A percentile compares a stretch with the other conserved stretches of the same genome.
These are phyloP conservation scores for Erigeron canadensis DNA, from an alignment of 129 eudicot genomes.

Conservation along the genomic window DNA sequence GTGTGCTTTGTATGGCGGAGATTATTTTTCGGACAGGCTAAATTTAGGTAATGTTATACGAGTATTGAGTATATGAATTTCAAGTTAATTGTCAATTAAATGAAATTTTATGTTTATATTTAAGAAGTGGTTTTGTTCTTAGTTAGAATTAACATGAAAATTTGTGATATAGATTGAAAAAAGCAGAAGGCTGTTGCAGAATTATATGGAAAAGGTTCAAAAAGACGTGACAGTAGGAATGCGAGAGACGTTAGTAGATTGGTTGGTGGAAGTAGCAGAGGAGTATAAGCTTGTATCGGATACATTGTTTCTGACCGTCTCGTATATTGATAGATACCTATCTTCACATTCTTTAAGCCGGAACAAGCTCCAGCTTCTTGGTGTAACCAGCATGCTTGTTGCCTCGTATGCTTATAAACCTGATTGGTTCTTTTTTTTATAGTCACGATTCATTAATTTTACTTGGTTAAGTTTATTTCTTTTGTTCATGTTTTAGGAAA, in stretches of 20 bases:
- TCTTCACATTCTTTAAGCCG: slow-evolving; percentile 49
- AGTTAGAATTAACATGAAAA: background rate
- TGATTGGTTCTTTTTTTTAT: background rate
- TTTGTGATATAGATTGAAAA: slow-evolving; percentile 56
- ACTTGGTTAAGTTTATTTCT: background rate
- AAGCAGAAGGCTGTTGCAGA: slow-evolving; percentile 60
- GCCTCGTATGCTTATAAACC: slow-evolving; percentile 71
- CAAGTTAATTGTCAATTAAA: background rate
- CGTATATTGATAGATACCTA: slow-evolving; percentile 67
- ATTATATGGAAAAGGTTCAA: slow-evolving; percentile 77
- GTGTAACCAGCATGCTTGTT: slow-evolving; percentile 87
- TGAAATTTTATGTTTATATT: background rate
- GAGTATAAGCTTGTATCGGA: slow-evolving; percentile 81
- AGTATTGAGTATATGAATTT: no score
- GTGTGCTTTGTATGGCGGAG: no score
- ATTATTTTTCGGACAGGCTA: no score
- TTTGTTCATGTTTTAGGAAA: slow-evolving; percentile 42
- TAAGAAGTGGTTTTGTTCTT: background rate
- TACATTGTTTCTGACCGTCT: slow-evolving; percentile 66
- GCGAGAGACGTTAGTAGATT: slow-evolving; percentile 85
- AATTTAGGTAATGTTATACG: no score
- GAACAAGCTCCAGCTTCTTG: slow-evolving; percentile 88
- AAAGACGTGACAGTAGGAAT: slow-evolving; percentile 54
- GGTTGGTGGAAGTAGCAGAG: slow-evolving; percentile 96
- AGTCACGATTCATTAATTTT: background rate